phyloP scores from a whole-genome alignment of 257 asterid species.

The Solanum medicagineum region DNA sequence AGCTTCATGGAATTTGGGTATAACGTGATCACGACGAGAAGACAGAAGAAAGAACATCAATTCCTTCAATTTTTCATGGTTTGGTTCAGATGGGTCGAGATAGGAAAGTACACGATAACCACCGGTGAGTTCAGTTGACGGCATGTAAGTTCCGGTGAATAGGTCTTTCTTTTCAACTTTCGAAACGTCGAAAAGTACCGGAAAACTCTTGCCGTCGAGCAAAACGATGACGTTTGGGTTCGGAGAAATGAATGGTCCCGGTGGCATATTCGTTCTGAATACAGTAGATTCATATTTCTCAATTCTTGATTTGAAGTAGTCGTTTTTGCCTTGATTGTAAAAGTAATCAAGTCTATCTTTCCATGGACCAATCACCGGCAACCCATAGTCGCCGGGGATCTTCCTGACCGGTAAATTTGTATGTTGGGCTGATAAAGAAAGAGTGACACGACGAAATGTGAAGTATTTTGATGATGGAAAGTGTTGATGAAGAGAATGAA shows the following conservation, averaged over 20 bases:
- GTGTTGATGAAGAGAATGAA: neutral
- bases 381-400: slow-evolving; percentile 45
- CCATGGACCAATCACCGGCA: slow-evolving; percentile 35
- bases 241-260: slow-evolving; percentile 40
- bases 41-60: neutral
- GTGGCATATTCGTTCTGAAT: slow-evolving; percentile 59
- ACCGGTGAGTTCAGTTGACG: slow-evolving; percentile 20
- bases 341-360: slow-evolving; percentile 33
- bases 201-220: slow-evolving; percentile 15
- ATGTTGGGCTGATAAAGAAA: neutral
- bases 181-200: slow-evolving; percentile 12
- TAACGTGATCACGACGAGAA: neutral
- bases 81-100: slow-evolving; percentile 30
- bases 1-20: slow-evolving; percentile 11
- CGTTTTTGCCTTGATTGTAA: slow-evolving; percentile 35
- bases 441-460: neutral
- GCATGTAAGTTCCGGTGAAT: slow-evolving; percentile 22
- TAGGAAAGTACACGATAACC: slow-evolving; percentile 24
- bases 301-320: slow-evolving; percentile 30
- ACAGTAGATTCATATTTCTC: slow-evolving; percentile 34
- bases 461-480: neutral
- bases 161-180: slow-evolving; percentile 20
- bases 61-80: slow-evolving; percentile 10
- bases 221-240: slow-evolving; percentile 23
- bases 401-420: slow-evolving; percentile 8